Evolutionary conservation across 2,329 filamentous ascomycete species (phyloP).

Genomic region (Penicillium palitans): DNA sequence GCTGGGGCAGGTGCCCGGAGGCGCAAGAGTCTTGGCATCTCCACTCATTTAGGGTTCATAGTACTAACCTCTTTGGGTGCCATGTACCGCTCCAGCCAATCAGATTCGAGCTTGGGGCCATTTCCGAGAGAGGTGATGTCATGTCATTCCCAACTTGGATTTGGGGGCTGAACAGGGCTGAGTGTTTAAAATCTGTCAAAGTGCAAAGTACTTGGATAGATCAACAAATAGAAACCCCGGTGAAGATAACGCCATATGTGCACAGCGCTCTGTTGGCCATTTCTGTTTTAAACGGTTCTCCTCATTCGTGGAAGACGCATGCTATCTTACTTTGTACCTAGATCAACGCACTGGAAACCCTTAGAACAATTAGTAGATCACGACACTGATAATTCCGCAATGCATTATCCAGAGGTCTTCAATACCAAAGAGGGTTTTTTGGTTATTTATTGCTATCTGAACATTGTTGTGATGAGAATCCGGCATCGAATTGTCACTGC

Average conservation of each 20-base stretch:
- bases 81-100: conserved; percentile 7
- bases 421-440: fast-evolving
- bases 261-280: too few species aligned
- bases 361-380: not conserved
- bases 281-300: not conserved
- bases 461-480: not conserved
- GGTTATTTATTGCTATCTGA: not conserved
- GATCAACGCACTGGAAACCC: not conserved
- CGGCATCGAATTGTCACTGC: not conserved
- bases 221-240: not conserved
- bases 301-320: not conserved
- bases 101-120: not conserved
- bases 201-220: not conserved
- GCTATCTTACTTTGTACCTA: too few species aligned
- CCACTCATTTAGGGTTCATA: not conserved
- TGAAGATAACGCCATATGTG: not conserved
- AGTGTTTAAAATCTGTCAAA: not conserved
- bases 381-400: not conserved
- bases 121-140: conserved; percentile 16
- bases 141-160: conserved; percentile 13
- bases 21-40: conserved; percentile 10
- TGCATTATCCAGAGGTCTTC: not conserved
- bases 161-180: conserved; percentile 2
- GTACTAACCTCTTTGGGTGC: conserved; percentile 3
- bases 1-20: not conserved